Percentiles rank a stretch among this genome's conserved stretches.
Evolutionary conservation across 352 stramenopile species (phyloP).

Genomic region (Phytophthora hibernalis): DNA sequence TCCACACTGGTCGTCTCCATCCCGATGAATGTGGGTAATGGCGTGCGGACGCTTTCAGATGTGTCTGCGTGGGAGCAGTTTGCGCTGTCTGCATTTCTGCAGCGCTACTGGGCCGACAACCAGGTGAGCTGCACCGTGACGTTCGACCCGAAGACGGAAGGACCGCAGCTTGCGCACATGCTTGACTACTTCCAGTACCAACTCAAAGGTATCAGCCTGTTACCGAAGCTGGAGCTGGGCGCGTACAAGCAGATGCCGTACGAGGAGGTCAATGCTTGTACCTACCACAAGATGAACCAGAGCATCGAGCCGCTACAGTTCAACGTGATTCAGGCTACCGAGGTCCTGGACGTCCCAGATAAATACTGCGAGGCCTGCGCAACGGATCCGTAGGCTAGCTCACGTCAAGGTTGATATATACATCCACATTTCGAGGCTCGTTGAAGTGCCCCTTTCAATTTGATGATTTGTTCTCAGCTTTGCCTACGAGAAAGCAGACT

Average conservation of each 20-base stretch:
- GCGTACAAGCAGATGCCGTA: slow-evolving; percentile 94
- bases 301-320: slow-evolving; percentile 56
- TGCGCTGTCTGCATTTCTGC: slow-evolving; percentile 91
- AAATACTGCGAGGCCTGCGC: slow-evolving; percentile 67
- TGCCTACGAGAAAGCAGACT: no score
- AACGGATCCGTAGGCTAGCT: slow-evolving; percentile 16
- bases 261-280: slow-evolving; percentile 83
- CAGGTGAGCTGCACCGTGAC: slow-evolving; percentile 95
- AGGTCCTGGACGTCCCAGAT: slow-evolving; percentile 54
- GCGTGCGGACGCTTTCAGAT: slow-evolving; percentile 82
- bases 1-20: slow-evolving; percentile 92
- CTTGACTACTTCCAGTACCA: slow-evolving; percentile 95
- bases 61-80: slow-evolving; percentile 95
- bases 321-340: slow-evolving; percentile 41
- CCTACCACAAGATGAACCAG: slow-evolving; percentile 64
- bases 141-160: slow-evolving; percentile 91
- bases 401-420: no score
- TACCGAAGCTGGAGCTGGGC: slow-evolving; percentile 81
- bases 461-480: no score
- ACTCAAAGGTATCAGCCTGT: slow-evolving; percentile 92
- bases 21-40: slow-evolving; percentile 88
- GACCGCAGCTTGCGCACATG: slow-evolving; percentile 74
- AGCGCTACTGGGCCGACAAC: slow-evolving; percentile 95
- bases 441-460: no score
- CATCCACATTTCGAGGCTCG: no score